Percentiles rank a stretch among this genome's conserved stretches.
phyloP scores from a whole-genome alignment of 495 filamentous ascomycete genomes.

The Xylaria sp. region DNA sequence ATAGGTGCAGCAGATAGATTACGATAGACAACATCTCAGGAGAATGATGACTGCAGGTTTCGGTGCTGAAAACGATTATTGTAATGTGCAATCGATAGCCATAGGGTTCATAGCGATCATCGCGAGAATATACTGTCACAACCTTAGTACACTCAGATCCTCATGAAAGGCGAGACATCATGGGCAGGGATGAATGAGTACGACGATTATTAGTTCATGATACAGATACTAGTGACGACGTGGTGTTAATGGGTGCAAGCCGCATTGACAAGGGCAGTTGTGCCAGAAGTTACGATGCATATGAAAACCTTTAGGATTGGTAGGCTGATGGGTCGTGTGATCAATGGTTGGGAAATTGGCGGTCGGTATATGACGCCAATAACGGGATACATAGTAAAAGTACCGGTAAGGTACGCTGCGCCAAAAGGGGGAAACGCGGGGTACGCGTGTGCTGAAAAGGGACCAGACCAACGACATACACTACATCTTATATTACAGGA shows the following conservation, averaged over 20 bases:
- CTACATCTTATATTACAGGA: too few relatives aligned
- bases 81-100: background rate
- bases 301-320: background rate
- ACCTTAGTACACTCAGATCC: background rate
- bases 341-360: background rate
- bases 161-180: background rate
- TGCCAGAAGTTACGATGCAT: constrained; percentile 13
- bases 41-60: background rate
- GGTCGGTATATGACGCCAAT: background rate
- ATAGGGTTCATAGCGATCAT: constrained; percentile 5
- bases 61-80: background rate
- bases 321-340: constrained; percentile 14
- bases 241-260: background rate
- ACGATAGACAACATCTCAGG: constrained; percentile 23
- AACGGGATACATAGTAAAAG: background rate
- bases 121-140: background rate
- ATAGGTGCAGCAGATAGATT: constrained; percentile 14
- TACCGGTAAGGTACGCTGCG: background rate
- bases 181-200: background rate
- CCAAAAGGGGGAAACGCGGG: constrained; percentile 16
- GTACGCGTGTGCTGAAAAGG: constrained; percentile 5
- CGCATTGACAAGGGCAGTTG: background rate
- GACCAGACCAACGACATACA: background rate
- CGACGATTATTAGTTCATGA: background rate
- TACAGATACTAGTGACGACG: background rate